Conservation (phyloP, 805 yeast genomes). For the Kuraishia capsulata region DNA sequence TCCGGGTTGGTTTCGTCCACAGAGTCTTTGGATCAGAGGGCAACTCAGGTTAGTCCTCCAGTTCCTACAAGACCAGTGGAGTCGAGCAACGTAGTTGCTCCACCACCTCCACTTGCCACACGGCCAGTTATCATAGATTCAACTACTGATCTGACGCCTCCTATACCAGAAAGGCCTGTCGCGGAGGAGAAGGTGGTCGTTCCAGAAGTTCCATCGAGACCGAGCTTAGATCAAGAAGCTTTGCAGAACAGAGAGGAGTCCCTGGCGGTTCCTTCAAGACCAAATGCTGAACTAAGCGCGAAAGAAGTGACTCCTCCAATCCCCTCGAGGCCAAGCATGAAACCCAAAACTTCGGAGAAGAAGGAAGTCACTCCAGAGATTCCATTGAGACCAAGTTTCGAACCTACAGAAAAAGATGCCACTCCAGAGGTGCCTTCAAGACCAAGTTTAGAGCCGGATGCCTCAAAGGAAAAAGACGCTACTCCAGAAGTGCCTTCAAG, state of each 20-base stretch:
- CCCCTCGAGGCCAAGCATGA: background rate
- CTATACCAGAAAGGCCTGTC: background rate
- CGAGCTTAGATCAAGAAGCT: background rate
- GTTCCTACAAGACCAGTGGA: background rate
- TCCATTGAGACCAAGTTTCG: background rate
- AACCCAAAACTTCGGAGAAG: background rate
- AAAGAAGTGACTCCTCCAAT: no score
- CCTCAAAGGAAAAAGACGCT: no score
- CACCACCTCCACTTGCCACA: background rate
- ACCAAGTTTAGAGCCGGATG: no score
- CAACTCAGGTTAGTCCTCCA: no score
- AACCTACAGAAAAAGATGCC: background rate
- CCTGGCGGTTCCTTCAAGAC: no score
- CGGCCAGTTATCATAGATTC: background rate
- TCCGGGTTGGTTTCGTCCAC: background rate
- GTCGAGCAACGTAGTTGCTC: background rate
- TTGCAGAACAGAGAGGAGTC: background rate
- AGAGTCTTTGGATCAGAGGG: no score
- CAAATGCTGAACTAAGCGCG: no score
- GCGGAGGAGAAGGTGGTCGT: background rate
- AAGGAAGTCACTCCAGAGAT: background rate
- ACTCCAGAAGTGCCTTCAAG: background rate
- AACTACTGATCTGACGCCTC: background rate
- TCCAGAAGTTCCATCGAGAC: background rate
- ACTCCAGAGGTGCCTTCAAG: background rate